Conservation (phyloP, 257 asterid genomes). For the Gentiana macrophylla region DNA sequence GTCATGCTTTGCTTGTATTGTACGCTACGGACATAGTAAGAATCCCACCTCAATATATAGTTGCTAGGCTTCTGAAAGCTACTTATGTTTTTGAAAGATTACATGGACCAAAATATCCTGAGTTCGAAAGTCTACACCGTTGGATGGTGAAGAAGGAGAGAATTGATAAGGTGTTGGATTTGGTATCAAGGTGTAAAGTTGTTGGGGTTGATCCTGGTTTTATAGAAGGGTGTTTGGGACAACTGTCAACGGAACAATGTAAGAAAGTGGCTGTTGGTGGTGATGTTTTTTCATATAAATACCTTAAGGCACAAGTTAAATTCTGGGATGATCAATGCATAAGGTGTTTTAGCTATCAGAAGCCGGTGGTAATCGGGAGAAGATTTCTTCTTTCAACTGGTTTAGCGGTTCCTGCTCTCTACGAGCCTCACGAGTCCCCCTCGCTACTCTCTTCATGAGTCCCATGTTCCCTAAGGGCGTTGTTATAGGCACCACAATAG, state of each 20-base stretch:
- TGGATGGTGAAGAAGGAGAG: not conserved
- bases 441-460: too few species aligned
- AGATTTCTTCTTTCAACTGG: too few species aligned
- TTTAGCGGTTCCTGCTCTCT: too few species aligned
- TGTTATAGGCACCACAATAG: too few species aligned
- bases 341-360: conserved; percentile 3
- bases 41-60: conserved; percentile 8
- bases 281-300: too few species aligned
- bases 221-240: not conserved
- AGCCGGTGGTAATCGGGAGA: not conserved
- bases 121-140: not conserved
- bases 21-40: conserved; percentile 5
- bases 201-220: not conserved
- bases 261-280: too few species aligned
- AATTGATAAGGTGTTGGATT: not conserved
- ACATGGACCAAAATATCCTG: conserved; percentile 8
- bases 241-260: not conserved
- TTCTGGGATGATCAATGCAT: conserved; percentile 7
- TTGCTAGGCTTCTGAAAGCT: conserved; percentile 1
- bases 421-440: too few species aligned
- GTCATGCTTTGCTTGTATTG: conserved; percentile 16
- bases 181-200: not conserved
- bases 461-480: too few species aligned
- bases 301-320: not conserved
- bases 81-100: not conserved